These are phyloP conservation scores for Aspergillus sp. DNA, from an alignment of 2,329 filamentous ascomycete species.

Conservation along the genomic window DNA sequence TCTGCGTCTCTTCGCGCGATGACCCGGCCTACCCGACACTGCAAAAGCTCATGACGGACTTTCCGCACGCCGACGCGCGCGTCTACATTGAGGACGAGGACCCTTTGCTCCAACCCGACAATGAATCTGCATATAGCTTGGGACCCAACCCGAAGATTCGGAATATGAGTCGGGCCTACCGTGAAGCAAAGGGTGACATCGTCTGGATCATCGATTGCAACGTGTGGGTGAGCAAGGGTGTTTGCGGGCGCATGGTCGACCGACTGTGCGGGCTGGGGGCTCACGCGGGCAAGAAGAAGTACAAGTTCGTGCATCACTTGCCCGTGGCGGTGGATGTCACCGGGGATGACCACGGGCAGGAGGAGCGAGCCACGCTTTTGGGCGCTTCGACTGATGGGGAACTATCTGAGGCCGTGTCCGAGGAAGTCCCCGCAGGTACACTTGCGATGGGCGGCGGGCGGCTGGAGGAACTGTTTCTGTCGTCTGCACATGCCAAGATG, in stretches of 20 bases:
- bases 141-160: slow-evolving; percentile 98
- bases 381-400: slow-evolving; percentile 10
- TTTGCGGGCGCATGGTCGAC: slow-evolving; percentile 85
- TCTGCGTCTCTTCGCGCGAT: slow-evolving; percentile 73
- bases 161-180: slow-evolving; percentile 90
- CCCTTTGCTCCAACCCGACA: slow-evolving; percentile 59
- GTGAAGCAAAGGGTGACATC: slow-evolving; percentile 82
- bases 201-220: slow-evolving; percentile 97
- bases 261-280: slow-evolving; percentile 68
- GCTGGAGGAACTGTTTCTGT: slow-evolving; percentile 92
- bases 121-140: slow-evolving; percentile 57
- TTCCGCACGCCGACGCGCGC: slow-evolving; percentile 67
- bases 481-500: slow-evolving; percentile 92
- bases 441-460: slow-evolving; percentile 67
- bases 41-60: slow-evolving; percentile 68
- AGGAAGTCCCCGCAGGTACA: slow-evolving; percentile 20
- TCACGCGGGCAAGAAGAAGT: slow-evolving; percentile 49
- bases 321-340: slow-evolving; percentile 80
- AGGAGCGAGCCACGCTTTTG: slow-evolving; percentile 29
- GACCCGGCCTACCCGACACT: slow-evolving; percentile 80
- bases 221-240: slow-evolving; percentile 80
- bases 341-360: slow-evolving; percentile 22
- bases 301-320: slow-evolving; percentile 94
- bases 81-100: slow-evolving; percentile 83
- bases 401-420: not conserved